These are phyloP conservation scores for Allium cepa DNA, from an alignment of 106 monocot species.

Conservation along the genomic window DNA sequence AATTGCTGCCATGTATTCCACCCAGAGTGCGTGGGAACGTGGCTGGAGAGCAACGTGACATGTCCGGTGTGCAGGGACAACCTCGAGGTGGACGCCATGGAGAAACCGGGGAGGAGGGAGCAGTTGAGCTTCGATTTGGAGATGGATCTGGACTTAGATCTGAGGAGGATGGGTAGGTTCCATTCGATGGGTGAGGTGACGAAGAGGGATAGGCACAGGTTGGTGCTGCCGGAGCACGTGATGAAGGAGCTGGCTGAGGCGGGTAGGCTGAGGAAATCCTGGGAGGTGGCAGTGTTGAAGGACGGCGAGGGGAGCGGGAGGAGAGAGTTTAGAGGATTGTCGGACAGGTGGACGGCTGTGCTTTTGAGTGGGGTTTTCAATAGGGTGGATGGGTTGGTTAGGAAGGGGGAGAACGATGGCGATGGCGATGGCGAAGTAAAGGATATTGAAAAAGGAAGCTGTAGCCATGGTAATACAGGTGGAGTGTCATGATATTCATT, in stretches of 20 bases:
- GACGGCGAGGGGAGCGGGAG: conserved; percentile 8
- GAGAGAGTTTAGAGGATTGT: conserved; percentile 7
- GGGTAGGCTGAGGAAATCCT: conserved; percentile 16
- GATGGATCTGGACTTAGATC: background rate
- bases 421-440: background rate
- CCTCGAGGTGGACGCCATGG: conserved; percentile 12
- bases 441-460: background rate
- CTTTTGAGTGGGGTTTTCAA: background rate
- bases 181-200: conserved; percentile 9
- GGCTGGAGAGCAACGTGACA: conserved; percentile 38
- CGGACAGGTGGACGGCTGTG: background rate
- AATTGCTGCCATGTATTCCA: conserved; percentile 73
- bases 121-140: background rate
- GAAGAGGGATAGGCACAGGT: conserved; percentile 23
- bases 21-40: conserved; percentile 32
- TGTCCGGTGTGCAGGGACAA: conserved; percentile 50
- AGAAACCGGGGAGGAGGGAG: background rate
- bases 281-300: conserved; percentile 21
- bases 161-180: conserved; percentile 11
- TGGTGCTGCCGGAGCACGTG: conserved; percentile 34
- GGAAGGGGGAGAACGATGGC: background rate
- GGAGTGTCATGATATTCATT: background rate
- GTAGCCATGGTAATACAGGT: background rate
- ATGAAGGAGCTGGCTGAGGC: conserved; percentile 16
- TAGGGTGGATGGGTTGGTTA: background rate